Evolutionary conservation across 106 monocot species (phyloP), one percentile per base, ranked within the genome.

Genomic region (Ottelia alismoides): DNA sequence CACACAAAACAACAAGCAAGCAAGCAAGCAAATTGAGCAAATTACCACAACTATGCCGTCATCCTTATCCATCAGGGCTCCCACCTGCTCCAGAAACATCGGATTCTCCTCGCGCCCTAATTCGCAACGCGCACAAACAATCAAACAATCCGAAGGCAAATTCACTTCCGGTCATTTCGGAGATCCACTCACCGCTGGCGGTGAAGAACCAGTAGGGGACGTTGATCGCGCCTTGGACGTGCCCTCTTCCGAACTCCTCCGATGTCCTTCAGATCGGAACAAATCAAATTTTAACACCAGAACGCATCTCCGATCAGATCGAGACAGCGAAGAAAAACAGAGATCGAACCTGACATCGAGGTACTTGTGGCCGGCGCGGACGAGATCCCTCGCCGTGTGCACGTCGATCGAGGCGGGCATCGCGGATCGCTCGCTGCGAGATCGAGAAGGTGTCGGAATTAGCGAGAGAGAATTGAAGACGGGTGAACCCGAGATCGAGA

Each of bases 121-220:
- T 4, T 30, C 0, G 35, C 5, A 35, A 6, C 12, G 9, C 35
- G 12, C 12, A 12, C 12, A 35, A 12, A 35, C 12, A 35, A 35
- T 5, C 35, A 6, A 35, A 35, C 35, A 35, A 6, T 5, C 12
- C 26, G 27, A 7, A 48, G 48, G 5, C 48, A 49, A 14, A 49
- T 49, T 5, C 4, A 18, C n/a, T 18, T 20, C 20, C 20, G 1
- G 35, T 6, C 5, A 35, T 16, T 49, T 18, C n/a, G 16, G 20
- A 18, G 20, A 49, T 19, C 48, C 4, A 20, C 18, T 49, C 30
- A 48, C 63, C 63, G 25, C 21, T 25, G 22, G 80, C 72, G 16
- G 74, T 80, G 75, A 83, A 69, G 75, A 83, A 92, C 66, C 74
- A 35, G 65, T 77, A 87, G 18, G 92, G 87, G 31, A 92, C 65